Evolutionary conservation across 371 early-diverging fungal genomes (phyloP).

Genomic region (Syncephalastrum monosporum): DNA sequence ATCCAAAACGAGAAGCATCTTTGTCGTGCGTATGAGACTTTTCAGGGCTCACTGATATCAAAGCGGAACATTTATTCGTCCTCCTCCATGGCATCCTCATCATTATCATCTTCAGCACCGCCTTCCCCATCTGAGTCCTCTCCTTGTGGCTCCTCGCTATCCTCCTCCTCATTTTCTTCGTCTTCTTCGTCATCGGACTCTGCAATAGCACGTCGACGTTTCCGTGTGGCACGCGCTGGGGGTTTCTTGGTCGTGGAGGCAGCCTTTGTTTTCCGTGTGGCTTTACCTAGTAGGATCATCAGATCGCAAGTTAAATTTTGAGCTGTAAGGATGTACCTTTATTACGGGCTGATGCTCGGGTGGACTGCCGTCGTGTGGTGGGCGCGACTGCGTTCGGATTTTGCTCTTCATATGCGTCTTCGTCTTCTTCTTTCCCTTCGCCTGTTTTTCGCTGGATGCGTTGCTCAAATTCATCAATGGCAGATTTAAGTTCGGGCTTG

Average conservation of each 20-base stretch:
- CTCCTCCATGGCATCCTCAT: constrained; percentile 1
- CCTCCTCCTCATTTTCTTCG: constrained; percentile 2
- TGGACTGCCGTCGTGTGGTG: constrained; percentile 4
- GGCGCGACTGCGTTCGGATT: not conserved
- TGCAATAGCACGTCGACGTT: constrained; percentile 8
- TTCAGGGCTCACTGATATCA: no score
- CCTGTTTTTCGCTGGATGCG: constrained; percentile 47
- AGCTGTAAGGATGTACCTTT: no score
- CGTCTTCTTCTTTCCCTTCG: constrained; percentile 10
- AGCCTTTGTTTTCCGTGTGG: not conserved
- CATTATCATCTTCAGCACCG: constrained; percentile 9
- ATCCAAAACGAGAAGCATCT: no score
- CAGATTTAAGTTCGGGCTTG: constrained; percentile 70
- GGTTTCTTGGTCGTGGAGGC: not conserved
- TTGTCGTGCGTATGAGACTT: no score
- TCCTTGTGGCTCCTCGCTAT: constrained; percentile 6
- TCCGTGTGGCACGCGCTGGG: constrained; percentile 5
- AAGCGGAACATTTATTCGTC: not conserved
- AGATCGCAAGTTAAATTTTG: not conserved
- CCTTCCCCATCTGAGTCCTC: not conserved
- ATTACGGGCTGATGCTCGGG: no score
- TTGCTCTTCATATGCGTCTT: not conserved
- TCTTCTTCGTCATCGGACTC: constrained; percentile 14
- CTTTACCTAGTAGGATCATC: not conserved
- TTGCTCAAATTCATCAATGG: constrained; percentile 80